Percentiles rank a stretch among this genome's conserved stretches.
Conservation (phyloP, 306 rosid genomes). For the Cucurbita maxima region DNA sequence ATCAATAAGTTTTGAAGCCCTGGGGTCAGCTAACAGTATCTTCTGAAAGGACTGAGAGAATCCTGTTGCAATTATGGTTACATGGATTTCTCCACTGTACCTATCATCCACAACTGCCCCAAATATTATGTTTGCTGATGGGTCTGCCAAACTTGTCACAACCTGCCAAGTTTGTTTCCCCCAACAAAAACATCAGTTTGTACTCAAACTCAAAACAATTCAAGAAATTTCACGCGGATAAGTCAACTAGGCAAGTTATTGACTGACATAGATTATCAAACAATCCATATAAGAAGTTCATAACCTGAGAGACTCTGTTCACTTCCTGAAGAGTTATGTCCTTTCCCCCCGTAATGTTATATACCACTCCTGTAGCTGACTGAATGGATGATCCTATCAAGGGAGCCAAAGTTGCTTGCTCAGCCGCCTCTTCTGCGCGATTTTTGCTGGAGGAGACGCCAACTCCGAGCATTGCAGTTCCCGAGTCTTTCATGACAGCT, state of each 20-base stretch:
- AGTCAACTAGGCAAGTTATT: not conserved
- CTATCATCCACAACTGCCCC: slow-evolving; percentile 97
- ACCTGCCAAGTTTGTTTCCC: slow-evolving; percentile 30
- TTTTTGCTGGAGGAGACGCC: slow-evolving; percentile 97
- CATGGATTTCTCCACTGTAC: slow-evolving; percentile 82
- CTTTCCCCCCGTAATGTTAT: slow-evolving; percentile 93
- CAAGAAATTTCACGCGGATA: not conserved
- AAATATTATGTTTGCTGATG: slow-evolving; percentile 87
- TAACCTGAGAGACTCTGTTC: slow-evolving; percentile 93
- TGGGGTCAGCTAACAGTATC: slow-evolving; percentile 73
- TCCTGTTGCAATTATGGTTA: slow-evolving; percentile 86
- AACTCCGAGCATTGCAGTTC: slow-evolving; percentile 99
- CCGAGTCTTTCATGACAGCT: slow-evolving; percentile 97
- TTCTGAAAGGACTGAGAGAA: slow-evolving; percentile 89
- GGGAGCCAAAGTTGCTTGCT: slow-evolving; percentile 97
- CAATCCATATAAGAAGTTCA: not conserved
- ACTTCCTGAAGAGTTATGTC: slow-evolving; percentile 99
- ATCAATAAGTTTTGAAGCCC: slow-evolving; percentile 55
- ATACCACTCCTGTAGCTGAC: slow-evolving; percentile 95
- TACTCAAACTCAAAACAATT: not conserved
- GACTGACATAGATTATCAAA: no score
- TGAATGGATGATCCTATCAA: slow-evolving; percentile 92
- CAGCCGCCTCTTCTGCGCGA: slow-evolving; percentile 98
- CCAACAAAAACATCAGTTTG: not conserved
- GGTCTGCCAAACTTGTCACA: slow-evolving; percentile 93